Percentiles rank a stretch among this genome's conserved stretches.
phyloP scores from a whole-genome alignment of 371 early-diverging fungal genomes.

The Homolaphlyctis polyrhiza region DNA sequence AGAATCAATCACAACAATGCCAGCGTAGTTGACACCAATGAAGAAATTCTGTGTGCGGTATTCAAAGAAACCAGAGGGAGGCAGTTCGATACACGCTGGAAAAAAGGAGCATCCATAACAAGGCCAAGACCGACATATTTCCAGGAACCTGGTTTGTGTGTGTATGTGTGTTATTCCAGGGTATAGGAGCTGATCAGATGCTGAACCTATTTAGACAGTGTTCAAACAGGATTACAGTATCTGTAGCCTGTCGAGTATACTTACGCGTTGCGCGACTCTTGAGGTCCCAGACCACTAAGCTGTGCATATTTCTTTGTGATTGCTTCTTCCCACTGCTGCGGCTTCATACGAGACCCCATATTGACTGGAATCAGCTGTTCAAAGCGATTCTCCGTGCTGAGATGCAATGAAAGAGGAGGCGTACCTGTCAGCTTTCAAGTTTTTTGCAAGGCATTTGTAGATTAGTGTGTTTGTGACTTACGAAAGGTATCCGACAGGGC shows the following conservation, averaged over 20 bases:
- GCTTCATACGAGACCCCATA: slow-evolving; percentile 17
- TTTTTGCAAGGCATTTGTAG: background rate
- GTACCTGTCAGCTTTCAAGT: slow-evolving; percentile 11
- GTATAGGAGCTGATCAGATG: too few species aligned
- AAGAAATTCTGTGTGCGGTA: slow-evolving; percentile 36
- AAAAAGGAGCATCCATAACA: slow-evolving; percentile 45
- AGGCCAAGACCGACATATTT: slow-evolving; percentile 29
- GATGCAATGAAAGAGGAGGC: background rate
- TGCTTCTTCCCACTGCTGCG: slow-evolving; percentile 29
- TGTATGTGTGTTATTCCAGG: too few species aligned
- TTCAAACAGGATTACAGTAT: background rate
- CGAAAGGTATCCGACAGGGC: slow-evolving; percentile 35
- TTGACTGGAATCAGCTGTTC: slow-evolving; percentile 24
- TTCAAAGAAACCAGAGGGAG: slow-evolving; percentile 50
- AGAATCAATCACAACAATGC: slow-evolving; percentile 34
- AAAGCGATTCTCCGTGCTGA: slow-evolving; percentile 5
- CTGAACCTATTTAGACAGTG: background rate
- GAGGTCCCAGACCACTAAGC: slow-evolving; percentile 16
- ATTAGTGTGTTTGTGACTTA: slow-evolving; percentile 8
- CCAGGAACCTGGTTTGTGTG: slow-evolving; percentile 33
- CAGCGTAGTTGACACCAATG: slow-evolving; percentile 34
- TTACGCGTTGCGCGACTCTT: slow-evolving; percentile 21
- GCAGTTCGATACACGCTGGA: slow-evolving; percentile 34
- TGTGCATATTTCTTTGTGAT: slow-evolving; percentile 26
- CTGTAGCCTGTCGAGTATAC: background rate